Conservation (phyloP, 257 asterid genomes). For the Nicotiana attenuata region DNA sequence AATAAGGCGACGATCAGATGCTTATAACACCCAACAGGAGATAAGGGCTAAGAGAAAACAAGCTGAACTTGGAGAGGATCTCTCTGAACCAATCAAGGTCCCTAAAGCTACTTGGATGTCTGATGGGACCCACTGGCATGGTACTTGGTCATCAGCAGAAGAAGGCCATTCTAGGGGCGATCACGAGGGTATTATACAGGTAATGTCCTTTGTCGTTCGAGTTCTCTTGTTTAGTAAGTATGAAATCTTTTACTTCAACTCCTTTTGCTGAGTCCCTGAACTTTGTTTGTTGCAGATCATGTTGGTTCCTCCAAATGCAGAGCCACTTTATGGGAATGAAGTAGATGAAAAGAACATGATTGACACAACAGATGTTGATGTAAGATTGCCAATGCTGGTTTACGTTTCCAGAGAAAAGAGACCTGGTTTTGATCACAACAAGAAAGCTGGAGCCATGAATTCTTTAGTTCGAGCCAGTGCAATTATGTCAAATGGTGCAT, state of each 20-base stretch:
- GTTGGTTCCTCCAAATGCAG: constrained; percentile 78
- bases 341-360: constrained; percentile 51
- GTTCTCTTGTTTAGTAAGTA: background rate
- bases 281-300: constrained; percentile 52
- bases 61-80: constrained; percentile 50
- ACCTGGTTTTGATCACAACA: constrained; percentile 77
- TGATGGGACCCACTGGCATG: constrained; percentile 91
- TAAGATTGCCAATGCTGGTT: constrained; percentile 84
- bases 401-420: constrained; percentile 92
- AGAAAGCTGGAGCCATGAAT: constrained; percentile 97
- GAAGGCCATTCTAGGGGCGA: constrained; percentile 79
- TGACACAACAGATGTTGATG: constrained; percentile 60
- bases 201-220: constrained; percentile 10
- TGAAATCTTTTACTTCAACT: background rate
- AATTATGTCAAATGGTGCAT: constrained; percentile 85
- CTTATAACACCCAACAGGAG: constrained; percentile 79
- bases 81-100: constrained; percentile 44
- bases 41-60: constrained; percentile 63
- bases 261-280: background rate
- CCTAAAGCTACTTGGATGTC: constrained; percentile 95
- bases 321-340: constrained; percentile 61
- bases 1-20: constrained; percentile 81
- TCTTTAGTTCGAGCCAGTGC: constrained; percentile 90
- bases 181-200: constrained; percentile 94
- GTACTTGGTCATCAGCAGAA: constrained; percentile 67